Evolutionary conservation across 2,329 filamentous ascomycete genomes (phyloP).

Genomic region (Claviceps cyperi): DNA sequence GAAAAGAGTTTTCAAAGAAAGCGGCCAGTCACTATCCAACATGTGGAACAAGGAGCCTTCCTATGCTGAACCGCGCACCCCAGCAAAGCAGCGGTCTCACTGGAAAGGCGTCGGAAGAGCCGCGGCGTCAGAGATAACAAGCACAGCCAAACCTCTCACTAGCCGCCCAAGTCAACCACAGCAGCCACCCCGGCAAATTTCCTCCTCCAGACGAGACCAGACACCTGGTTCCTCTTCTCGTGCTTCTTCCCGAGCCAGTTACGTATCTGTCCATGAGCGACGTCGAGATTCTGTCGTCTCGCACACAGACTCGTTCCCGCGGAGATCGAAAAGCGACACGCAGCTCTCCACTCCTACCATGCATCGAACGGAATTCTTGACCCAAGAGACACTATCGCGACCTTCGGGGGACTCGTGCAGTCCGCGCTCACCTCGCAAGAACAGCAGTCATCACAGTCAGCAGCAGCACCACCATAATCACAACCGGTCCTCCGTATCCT

Average conservation of each 20-base stretch:
- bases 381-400: conserved; percentile 11
- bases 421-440: conserved; percentile 11
- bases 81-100: conserved; percentile 12
- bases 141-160: conserved; percentile 3
- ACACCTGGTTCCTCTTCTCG: conserved; percentile 18
- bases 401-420: conserved; percentile 9
- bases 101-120: conserved; percentile 10
- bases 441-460: not conserved
- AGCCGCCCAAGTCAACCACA: conserved; percentile 3
- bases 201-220: conserved; percentile 4
- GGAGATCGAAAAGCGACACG: conserved; percentile 30
- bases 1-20: conserved; percentile 37
- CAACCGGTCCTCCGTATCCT: conserved; percentile 13
- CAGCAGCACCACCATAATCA: not conserved
- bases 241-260: conserved; percentile 31
- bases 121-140: not conserved
- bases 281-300: conserved; percentile 41
- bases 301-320: conserved; percentile 39
- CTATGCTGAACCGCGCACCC: conserved; percentile 8
- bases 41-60: conserved; percentile 34
- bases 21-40: conserved; percentile 30
- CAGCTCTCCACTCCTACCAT: conserved; percentile 30
- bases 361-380: conserved; percentile 12
- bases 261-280: conserved; percentile 35
- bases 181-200: conserved; percentile 2